Evolutionary conservation across 2,329 filamentous ascomycete genomes (phyloP).

Genomic region (Zymoseptoria pseudotritici): DNA sequence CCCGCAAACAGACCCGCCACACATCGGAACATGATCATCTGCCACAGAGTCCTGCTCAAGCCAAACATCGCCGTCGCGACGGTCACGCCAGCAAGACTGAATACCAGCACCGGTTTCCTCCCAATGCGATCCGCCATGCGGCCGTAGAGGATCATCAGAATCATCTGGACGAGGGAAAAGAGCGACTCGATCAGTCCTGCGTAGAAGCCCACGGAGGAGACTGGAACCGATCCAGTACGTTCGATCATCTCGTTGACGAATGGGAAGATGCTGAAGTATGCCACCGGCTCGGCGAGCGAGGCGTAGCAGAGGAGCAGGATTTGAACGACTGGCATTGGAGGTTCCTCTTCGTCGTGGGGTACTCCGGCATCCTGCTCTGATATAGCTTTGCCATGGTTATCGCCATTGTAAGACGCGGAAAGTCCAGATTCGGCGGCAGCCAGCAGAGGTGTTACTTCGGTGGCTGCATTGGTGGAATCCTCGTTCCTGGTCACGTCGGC

Average conservation of each 20-base stretch:
- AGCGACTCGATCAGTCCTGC: constrained; percentile 63
- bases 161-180: constrained; percentile 67
- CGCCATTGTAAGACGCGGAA: constrained; percentile 4
- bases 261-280: constrained; percentile 71
- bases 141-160: constrained; percentile 72
- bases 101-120: constrained; percentile 64
- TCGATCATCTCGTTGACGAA: constrained; percentile 73
- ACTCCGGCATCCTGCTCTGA: background rate
- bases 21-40: constrained; percentile 69
- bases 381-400: constrained; percentile 2
- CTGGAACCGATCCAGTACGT: constrained; percentile 53
- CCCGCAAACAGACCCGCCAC: constrained; percentile 67
- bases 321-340: constrained; percentile 51
- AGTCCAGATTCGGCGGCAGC: constrained; percentile 12
- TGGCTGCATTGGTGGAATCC: constrained; percentile 7
- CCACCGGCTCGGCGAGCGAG: constrained; percentile 64
- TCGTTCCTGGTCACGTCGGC: constrained; percentile 12
- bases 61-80: constrained; percentile 60
- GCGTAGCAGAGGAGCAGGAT: constrained; percentile 67
- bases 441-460: constrained; percentile 23
- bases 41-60: constrained; percentile 55
- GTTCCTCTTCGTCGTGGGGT: background rate
- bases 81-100: constrained; percentile 57
- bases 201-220: constrained; percentile 70
- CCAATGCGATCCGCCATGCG: constrained; percentile 59